phyloP scores from a whole-genome alignment of 345 rosid species.

The Ailanthus altissimus region DNA sequence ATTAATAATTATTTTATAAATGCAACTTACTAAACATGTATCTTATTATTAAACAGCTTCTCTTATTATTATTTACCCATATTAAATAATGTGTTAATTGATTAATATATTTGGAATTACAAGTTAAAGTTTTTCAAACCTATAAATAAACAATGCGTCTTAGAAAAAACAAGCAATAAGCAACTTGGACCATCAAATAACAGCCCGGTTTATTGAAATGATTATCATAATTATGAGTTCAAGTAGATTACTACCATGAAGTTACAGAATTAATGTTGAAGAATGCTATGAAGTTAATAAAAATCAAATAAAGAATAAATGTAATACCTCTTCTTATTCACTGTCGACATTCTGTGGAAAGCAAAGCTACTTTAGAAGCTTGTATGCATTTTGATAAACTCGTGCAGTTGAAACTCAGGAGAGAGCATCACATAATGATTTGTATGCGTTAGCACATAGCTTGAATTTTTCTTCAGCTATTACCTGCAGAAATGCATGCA shows the following conservation, averaged over 20 bases:
- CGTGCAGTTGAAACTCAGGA: constrained; percentile 23
- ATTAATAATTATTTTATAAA: too few relatives aligned
- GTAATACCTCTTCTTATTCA: background rate
- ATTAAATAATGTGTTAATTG: background rate
- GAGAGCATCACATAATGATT: constrained; percentile 65
- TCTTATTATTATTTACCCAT: too few relatives aligned
- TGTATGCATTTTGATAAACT: background rate
- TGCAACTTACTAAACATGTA: too few relatives aligned
- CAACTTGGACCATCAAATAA: too few relatives aligned
- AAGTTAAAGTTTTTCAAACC: background rate
- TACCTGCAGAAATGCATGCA: constrained; percentile 44
- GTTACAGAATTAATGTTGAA: background rate
- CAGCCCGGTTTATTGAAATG: too few relatives aligned
- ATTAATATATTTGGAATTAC: background rate
- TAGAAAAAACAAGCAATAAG: too few relatives aligned
- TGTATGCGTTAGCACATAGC: constrained; percentile 72
- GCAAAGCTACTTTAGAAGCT: background rate
- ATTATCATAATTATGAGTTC: too few relatives aligned
- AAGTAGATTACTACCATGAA: too few relatives aligned
- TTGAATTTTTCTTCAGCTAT: constrained; percentile 89
- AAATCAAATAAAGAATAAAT: background rate
- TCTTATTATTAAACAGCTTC: too few relatives aligned
- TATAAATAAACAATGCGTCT: background rate
- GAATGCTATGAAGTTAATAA: background rate
- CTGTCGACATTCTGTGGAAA: background rate